Evolutionary conservation across 1,284 basidiomycete genomes (phyloP), one percentile per base, ranked within the genome.

Genomic region (Malassezia obtusa): DNA sequence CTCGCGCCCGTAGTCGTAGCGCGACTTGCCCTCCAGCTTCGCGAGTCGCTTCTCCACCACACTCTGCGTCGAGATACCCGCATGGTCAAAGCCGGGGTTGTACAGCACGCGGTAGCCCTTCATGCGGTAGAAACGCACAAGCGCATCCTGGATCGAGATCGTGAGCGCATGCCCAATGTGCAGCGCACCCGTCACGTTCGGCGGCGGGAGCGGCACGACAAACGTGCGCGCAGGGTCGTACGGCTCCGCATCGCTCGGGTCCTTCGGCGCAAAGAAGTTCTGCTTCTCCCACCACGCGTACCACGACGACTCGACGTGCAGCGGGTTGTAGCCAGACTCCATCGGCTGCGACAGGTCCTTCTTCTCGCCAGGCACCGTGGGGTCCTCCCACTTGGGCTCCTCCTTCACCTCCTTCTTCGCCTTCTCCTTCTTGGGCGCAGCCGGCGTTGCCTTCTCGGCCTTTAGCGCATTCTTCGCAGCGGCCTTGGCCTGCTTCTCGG

Each of bases 121-220:
- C 94, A 99, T 99, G 45, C 70, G 62, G 61, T 71, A 62, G 56
- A 59, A 71, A 38, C 70, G 57, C 38, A 71, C 59, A 37, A 73
- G 77, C 2, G 83, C 78, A 74, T 99, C 94, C 74, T 98, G 91
- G 57, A 99, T 85, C 1, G 90, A 85, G 22, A 87, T 83, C 1
- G 92, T 95, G 49, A 98, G 79, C 2, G 86, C 94, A 68, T 99
- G 94, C 3, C 94, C 94, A 60, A 95, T 95, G 73, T 99, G 94
- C 50, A 99, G 78, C 61, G 83, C 87, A 21, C 94, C 94, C 0
- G 94, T 99, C 62, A 99, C 91, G 71, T 98, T 98, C n/a, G 94
- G 94, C 11, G 94, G 94, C 28, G 94, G 94, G 4, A 84, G 81
- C 1, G 91, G 87, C 44, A 99, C 83, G 59, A 91, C 84, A 73